These are phyloP conservation scores for Tremellales sp. DNA, from an alignment of 1,284 basidiomycete genomes.

Conservation along the genomic window DNA sequence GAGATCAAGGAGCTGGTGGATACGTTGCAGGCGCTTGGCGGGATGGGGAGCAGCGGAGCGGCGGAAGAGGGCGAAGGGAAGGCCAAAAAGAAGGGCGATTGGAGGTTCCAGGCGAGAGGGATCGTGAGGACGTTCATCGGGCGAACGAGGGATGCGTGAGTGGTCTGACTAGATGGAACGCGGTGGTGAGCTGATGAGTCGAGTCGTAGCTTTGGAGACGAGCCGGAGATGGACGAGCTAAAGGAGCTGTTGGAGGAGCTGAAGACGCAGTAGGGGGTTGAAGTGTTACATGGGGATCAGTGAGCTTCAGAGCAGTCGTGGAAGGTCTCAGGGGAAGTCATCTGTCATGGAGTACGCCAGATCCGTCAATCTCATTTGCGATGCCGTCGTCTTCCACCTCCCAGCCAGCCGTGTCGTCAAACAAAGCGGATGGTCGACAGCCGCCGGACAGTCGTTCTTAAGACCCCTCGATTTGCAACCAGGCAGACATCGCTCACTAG, in stretches of 20 bases:
- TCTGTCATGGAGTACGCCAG: no score
- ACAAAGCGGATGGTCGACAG: no score
- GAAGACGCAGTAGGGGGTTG: slow-evolving; percentile 21
- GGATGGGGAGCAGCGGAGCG: slow-evolving; percentile 54
- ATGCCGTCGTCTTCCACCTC: no score
- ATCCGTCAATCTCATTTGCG: no score
- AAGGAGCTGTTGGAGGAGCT: slow-evolving; percentile 54
- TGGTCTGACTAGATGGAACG: slow-evolving; percentile 6
- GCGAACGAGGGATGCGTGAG: slow-evolving; percentile 50
- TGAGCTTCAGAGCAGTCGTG: no score
- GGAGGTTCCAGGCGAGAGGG: slow-evolving; percentile 81
- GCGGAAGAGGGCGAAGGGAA: slow-evolving; percentile 37
- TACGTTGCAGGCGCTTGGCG: slow-evolving; percentile 74
- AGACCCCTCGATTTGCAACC: no score
- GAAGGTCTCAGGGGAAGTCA: no score
- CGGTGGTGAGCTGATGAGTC: slow-evolving; percentile 4
- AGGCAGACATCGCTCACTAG: no score
- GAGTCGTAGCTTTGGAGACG: slow-evolving; percentile 73
- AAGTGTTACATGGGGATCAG: neutral
- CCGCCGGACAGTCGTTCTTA: no score
- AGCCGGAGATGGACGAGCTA: slow-evolving; percentile 74
- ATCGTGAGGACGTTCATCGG: slow-evolving; percentile 86
- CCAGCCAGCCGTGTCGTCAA: no score
- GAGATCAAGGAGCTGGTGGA: slow-evolving; percentile 82
- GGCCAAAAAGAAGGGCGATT: slow-evolving; percentile 56